Evolutionary conservation across 1,139 yeast species (phyloP).

Genomic region (Geotrichum carabidarum): DNA sequence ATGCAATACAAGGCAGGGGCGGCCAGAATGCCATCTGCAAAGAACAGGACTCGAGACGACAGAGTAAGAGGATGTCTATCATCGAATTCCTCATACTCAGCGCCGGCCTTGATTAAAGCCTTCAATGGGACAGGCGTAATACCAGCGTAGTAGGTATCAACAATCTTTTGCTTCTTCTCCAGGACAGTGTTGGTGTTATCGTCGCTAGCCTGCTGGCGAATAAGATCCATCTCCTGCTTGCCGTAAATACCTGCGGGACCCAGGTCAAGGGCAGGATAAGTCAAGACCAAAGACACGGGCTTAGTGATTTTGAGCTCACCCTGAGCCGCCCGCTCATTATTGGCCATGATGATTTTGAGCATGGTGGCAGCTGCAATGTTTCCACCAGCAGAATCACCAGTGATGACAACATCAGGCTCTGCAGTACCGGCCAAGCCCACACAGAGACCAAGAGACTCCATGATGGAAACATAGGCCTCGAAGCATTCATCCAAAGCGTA

Average conservation of each 20-base stretch:
- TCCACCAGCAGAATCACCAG: conserved; percentile 27
- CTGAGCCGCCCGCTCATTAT: conserved; percentile 11
- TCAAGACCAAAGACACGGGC: conserved; percentile 24
- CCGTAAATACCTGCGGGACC: conserved; percentile 22
- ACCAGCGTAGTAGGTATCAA: conserved; percentile 18
- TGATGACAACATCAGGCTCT: conserved; percentile 22
- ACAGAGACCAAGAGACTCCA: conserved; percentile 22
- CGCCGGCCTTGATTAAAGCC: conserved; percentile 16
- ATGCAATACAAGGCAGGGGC: conserved; percentile 22
- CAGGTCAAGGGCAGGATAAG: conserved; percentile 24
- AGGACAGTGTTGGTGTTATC: conserved; percentile 18
- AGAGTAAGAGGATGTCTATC: conserved; percentile 21
- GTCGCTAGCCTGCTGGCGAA: conserved; percentile 21
- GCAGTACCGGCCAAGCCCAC: conserved; percentile 21
- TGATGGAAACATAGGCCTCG: conserved; percentile 36
- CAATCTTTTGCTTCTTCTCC: conserved; percentile 19
- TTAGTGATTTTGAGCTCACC: conserved; percentile 20
- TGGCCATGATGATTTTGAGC: conserved; percentile 19
- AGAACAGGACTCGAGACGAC: conserved; percentile 22
- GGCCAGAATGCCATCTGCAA: conserved; percentile 21
- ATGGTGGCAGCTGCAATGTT: conserved; percentile 22
- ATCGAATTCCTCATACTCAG: conserved; percentile 7
- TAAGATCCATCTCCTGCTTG: conserved; percentile 22
- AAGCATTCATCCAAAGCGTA: conserved; percentile 47
- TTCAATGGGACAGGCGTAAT: conserved; percentile 14